These are phyloP conservation scores for Niveomyces coronatus DNA, from an alignment of 2,329 filamentous ascomycete genomes.

Conservation along the genomic window DNA sequence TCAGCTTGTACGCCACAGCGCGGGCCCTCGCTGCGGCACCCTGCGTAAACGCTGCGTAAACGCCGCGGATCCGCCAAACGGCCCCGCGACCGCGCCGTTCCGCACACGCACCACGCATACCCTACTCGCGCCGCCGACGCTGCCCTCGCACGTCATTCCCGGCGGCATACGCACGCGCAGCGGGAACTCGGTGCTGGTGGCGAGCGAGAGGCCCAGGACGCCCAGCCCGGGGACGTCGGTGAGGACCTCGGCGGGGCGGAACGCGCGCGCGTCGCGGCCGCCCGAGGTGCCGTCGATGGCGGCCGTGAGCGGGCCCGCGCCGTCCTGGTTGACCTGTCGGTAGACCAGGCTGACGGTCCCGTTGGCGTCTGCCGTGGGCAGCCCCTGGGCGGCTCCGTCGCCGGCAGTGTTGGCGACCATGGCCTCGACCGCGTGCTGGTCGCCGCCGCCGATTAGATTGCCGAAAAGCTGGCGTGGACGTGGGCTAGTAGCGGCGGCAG, in stretches of 20 bases:
- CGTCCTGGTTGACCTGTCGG: slow-evolving; percentile 61
- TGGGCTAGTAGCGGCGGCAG: slow-evolving; percentile 16
- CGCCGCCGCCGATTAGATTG: slow-evolving; percentile 11
- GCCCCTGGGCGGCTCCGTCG: slow-evolving; percentile 35
- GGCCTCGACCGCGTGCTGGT: slow-evolving; percentile 28
- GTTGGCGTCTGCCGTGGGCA: slow-evolving; percentile 50
- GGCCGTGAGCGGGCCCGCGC: slow-evolving; percentile 52
- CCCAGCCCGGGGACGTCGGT: slow-evolving; percentile 50
- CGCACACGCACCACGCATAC: slow-evolving; percentile 57
- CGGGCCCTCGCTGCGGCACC: slow-evolving; percentile 51
- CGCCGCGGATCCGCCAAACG: slow-evolving; percentile 56
- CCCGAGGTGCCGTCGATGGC: slow-evolving; percentile 52
- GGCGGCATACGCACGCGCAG: slow-evolving; percentile 53
- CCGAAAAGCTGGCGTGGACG: slow-evolving; percentile 22
- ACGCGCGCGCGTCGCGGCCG: slow-evolving; percentile 49
- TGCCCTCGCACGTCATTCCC: slow-evolving; percentile 57
- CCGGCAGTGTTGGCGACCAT: slow-evolving; percentile 42
- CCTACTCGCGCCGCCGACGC: slow-evolving; percentile 45
- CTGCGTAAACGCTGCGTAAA: no score
- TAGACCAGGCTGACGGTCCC: slow-evolving; percentile 51
- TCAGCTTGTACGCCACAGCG: slow-evolving; percentile 43
- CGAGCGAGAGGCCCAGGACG: slow-evolving; percentile 45
- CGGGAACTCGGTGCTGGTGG: slow-evolving; percentile 53
- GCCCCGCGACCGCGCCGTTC: slow-evolving; percentile 51
- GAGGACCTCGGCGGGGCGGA: slow-evolving; percentile 47